phyloP scores from a whole-genome alignment of 2,329 filamentous ascomycete species.

The Phoma sp. region DNA sequence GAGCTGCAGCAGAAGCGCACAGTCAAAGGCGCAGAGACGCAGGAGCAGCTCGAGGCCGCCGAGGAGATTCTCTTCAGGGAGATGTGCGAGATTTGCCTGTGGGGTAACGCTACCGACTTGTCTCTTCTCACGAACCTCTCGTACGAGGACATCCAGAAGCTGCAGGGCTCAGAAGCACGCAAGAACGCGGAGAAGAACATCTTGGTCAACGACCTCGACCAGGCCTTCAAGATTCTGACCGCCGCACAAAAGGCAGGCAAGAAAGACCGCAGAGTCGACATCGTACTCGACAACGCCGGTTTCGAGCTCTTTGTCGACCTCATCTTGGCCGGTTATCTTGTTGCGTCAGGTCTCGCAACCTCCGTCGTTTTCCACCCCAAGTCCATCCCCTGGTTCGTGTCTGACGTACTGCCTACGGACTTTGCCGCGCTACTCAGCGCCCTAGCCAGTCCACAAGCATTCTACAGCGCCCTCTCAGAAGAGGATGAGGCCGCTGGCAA shows the following conservation, averaged over 20 bases:
- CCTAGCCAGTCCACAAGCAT: constrained; percentile 75
- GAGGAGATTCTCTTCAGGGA: constrained; percentile 84
- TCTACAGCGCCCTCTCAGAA: constrained; percentile 78
- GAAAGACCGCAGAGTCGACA: constrained; percentile 79
- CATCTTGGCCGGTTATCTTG: constrained; percentile 86
- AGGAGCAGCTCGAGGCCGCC: constrained; percentile 65
- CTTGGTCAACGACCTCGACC: constrained; percentile 80
- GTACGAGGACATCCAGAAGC: constrained; percentile 95
- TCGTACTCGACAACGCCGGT: constrained; percentile 95
- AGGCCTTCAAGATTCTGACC: constrained; percentile 72
- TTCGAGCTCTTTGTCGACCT: constrained; percentile 98
- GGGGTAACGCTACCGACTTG: constrained; percentile 96
- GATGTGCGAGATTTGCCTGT: constrained; percentile 95
- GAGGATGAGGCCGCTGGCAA: constrained; percentile 64
- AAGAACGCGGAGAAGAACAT: constrained; percentile 92
- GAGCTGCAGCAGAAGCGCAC: constrained; percentile 66
- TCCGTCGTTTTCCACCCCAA: constrained; percentile 90
- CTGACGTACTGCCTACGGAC: constrained; percentile 86
- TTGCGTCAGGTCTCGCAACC: constrained; percentile 84
- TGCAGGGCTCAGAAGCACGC: constrained; percentile 86
- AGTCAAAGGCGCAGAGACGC: constrained; percentile 51
- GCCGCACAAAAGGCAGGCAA: constrained; percentile 68
- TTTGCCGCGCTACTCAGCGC: constrained; percentile 82
- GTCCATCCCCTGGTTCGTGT: constrained; percentile 97
- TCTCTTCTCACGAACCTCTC: constrained; percentile 87